A percentile compares a stretch with the other conserved stretches of the same genome.
Evolutionary conservation across 371 early-diverging fungal genomes (phyloP).

Genomic region (Mucor saturninus): DNA sequence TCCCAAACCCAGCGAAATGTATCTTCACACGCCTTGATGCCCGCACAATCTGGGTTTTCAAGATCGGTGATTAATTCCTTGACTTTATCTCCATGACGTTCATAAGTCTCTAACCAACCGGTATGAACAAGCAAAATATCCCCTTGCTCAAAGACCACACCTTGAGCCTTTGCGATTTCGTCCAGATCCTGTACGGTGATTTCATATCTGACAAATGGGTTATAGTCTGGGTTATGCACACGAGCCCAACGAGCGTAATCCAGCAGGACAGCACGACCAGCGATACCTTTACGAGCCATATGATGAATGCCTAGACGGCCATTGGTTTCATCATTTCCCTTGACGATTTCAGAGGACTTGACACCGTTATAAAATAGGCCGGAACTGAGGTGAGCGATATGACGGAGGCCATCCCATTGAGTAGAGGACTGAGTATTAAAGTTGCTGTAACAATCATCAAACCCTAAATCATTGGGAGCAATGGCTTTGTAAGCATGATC

Average conservation of each 20-base stretch:
- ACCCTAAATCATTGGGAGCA: slow-evolving; percentile 15
- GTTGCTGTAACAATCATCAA: slow-evolving; percentile 45
- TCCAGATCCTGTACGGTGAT: slow-evolving; percentile 44
- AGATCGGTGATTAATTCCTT: slow-evolving; percentile 16
- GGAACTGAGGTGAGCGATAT: slow-evolving; percentile 28
- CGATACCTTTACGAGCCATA: slow-evolving; percentile 50
- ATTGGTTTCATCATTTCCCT: background rate
- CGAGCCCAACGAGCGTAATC: slow-evolving; percentile 50
- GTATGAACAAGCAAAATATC: slow-evolving; percentile 50
- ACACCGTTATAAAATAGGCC: slow-evolving; percentile 43
- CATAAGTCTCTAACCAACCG: slow-evolving; percentile 42
- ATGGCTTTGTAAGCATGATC: slow-evolving; percentile 29
- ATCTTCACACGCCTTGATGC: slow-evolving; percentile 48
- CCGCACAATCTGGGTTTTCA: slow-evolving; percentile 27
- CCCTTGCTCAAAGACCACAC: slow-evolving; percentile 39
- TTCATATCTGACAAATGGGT: slow-evolving; percentile 39
- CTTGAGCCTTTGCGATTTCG: slow-evolving; percentile 40
- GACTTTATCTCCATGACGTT: slow-evolving; percentile 15
- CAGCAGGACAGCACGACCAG: slow-evolving; percentile 48
- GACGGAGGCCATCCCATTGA: slow-evolving; percentile 55
- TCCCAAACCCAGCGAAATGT: slow-evolving; percentile 52
- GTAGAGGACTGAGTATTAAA: slow-evolving; percentile 47
- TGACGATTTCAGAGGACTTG: slow-evolving; percentile 18
- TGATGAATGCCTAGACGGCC: slow-evolving; percentile 49
- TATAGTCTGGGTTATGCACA: slow-evolving; percentile 26